Evolutionary conservation across 805 yeast species (phyloP).

Genomic region (Kuraishia ogatae): DNA sequence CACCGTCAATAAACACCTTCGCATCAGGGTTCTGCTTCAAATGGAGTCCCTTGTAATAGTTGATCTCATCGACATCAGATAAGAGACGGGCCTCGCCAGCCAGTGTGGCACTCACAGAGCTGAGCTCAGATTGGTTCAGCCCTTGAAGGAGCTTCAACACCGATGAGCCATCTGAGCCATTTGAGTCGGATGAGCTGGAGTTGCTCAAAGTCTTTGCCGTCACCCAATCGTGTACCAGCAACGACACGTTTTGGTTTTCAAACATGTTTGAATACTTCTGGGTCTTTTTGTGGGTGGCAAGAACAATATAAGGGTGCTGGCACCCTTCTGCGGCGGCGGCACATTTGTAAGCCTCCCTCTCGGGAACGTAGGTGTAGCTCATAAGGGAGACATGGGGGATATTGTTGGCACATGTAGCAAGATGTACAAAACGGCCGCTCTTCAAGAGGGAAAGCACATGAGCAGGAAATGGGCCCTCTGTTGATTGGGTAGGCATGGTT

Average conservation of each 20-base stretch:
- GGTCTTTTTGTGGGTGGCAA: constrained; percentile 66
- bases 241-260: constrained; percentile 68
- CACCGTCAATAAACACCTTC: constrained; percentile 54
- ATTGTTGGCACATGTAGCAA: constrained; percentile 68
- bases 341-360: constrained; percentile 21
- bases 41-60: constrained; percentile 53
- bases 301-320: constrained; percentile 39
- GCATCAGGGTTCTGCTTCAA: constrained; percentile 63
- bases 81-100: constrained; percentile 62
- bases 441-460: constrained; percentile 37
- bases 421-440: constrained; percentile 65
- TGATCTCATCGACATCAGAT: constrained; percentile 34
- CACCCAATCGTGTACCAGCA: constrained; percentile 88
- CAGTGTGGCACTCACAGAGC: constrained; percentile 76
- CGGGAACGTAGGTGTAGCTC: constrained; percentile 71
- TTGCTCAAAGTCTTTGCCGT: constrained; percentile 35
- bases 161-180: neutral
- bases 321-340: constrained; percentile 13
- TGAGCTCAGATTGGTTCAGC: constrained; percentile 71
- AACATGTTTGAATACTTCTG: constrained; percentile 65
- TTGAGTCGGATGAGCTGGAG: neutral
- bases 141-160: constrained; percentile 53
- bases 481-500: neutral
- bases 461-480: constrained; percentile 18
- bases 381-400: constrained; percentile 84